Base-by-base conservation (phyloP, 1,139 yeast genomes). In the Protomyces inouyei region DNA sequence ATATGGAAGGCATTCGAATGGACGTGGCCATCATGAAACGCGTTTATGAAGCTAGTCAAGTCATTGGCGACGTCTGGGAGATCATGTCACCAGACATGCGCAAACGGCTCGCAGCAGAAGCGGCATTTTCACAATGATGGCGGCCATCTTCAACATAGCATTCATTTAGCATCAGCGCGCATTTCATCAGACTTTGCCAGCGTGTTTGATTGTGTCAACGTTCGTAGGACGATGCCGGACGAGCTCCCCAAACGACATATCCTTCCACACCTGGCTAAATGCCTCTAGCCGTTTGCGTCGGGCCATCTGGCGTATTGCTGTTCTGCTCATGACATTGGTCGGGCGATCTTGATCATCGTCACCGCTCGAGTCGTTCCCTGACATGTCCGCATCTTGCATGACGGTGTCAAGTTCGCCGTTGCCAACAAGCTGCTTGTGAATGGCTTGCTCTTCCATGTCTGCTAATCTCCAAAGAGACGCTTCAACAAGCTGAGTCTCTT, bases 31-130 rank as follows among this genome's bases (percentile, higher is more conserved):
- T 98, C 70, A 82, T 93, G 21, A 81, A 84, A 21, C 82, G 85
- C 73, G 95, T 95, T 0, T 93, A 92, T 74, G 98, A 93, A 72
- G 92, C 96, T 18, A 88, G 96, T 76, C 80, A 89, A 79, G 87
- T 86, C 3, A 88, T 85, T 72, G 83, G 84, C 10, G 83, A 85
- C 68, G 84, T 87, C 1, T 96, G 95, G 14, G 82, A 83, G 63
- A 78, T 93, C 72, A 84, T 89, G 38, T 91, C 85, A 67, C 84
- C 83, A 69, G 95, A 87, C 48, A 84, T 82, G 14, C 90, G 88
- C 85, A 87, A 84, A 65, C 77, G 82, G 8, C 80, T 92, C 43
- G 92, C 96, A 55, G 81, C 83, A 64, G 95, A 88, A 70, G 85
- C 66, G 23, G 45, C 37, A 18, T 59, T 43, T 43, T 21, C 14